Base-by-base conservation (phyloP, 768 basidiomycete genomes). In the Pisolithus orientalis region DNA sequence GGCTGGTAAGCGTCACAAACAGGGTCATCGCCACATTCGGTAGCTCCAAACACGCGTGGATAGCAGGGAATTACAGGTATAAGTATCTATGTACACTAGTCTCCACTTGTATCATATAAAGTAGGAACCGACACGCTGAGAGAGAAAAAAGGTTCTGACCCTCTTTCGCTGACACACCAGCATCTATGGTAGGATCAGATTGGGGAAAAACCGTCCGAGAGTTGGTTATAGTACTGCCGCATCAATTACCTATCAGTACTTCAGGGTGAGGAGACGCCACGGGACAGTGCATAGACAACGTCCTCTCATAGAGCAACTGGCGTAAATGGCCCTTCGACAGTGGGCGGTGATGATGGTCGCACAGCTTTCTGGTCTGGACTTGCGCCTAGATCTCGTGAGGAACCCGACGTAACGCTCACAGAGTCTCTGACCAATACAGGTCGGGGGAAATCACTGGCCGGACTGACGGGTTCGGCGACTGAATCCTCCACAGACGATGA, bases 401-500 rank as follows among this genome's bases (percentile, higher is more conserved):
- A 60, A 9, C 56, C 63, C 6, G 66, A 67, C 0, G 53, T 57
- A 28, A 68, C 51, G 39, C 66, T 68, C 25, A 39, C 65, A 37
- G 64, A 57, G 48, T 68, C 68, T 50, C 61, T 64, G 21, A 68
- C 66, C 14, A 65, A 39, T n/a, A 68, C 66, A 25, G 54, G 28
- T 17, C 66, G 59, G 3, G 58, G 54, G 25, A 61, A 56, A 39
- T 68, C 66, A 31, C 66, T 68, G 2, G 56, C 57, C 1, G 70
- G 70, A 42, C 70, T 71, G 3, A 60, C 54, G 0, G 70, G 70
- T 57, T 71, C 70, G 6, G 54, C 62, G 4, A 70, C 57, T 2
- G 68, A 70, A 38, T 69, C 68, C n/a, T 69, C 68, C n/a, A 71
- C 39, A 16, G 70, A 71, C 24, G 70, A 71, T 44, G 66, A 57